Conservation (phyloP, 2,329 filamentous ascomycete species). For the Paradendryphiella salina region DNA sequence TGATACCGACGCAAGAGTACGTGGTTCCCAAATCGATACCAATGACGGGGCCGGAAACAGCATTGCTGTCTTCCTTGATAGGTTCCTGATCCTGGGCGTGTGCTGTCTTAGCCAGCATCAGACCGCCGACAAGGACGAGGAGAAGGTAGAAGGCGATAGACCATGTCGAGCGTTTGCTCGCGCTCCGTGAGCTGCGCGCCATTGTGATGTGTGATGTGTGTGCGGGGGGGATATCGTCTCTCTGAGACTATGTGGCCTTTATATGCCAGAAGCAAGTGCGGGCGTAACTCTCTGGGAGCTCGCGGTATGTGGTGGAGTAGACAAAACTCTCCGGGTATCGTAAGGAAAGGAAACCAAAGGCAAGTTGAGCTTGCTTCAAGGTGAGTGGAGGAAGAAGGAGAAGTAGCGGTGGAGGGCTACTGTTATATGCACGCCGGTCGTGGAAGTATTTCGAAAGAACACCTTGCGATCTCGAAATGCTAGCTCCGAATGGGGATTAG, state of each 20-base stretch:
- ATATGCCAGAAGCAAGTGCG: constrained; percentile 23
- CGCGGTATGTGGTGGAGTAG: constrained; percentile 29
- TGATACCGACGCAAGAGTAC: constrained; percentile 88
- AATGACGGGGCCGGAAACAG: constrained; percentile 52
- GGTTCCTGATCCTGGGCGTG: constrained; percentile 72
- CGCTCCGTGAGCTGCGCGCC: constrained; percentile 64
- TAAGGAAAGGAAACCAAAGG: constrained; percentile 27
- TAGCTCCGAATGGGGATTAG: constrained; percentile 24
- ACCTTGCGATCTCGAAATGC: constrained; percentile 35
- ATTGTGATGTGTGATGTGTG: constrained; percentile 52
- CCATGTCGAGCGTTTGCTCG: constrained; percentile 77
- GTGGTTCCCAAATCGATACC: constrained; percentile 94
- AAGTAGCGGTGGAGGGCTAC: constrained; percentile 27
- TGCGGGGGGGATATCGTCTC: constrained; percentile 20
- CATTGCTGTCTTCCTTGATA: constrained; percentile 64
- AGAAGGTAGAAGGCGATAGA: constrained; percentile 89
- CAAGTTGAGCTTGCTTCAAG: constrained; percentile 23
- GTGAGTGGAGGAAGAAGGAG: constrained; percentile 26
- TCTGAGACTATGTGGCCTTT: constrained; percentile 17
- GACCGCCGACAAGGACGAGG: constrained; percentile 80
- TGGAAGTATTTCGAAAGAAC: constrained; percentile 38
- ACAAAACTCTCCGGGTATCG: constrained; percentile 37
- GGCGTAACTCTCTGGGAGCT: constrained; percentile 33
- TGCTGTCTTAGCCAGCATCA: constrained; percentile 78
- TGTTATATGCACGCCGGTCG: constrained; percentile 36